These are phyloP conservation scores for Antitrichia curtipendula DNA, from an alignment of 225 moss, liverwort and hornwort species.

Conservation along the genomic window DNA sequence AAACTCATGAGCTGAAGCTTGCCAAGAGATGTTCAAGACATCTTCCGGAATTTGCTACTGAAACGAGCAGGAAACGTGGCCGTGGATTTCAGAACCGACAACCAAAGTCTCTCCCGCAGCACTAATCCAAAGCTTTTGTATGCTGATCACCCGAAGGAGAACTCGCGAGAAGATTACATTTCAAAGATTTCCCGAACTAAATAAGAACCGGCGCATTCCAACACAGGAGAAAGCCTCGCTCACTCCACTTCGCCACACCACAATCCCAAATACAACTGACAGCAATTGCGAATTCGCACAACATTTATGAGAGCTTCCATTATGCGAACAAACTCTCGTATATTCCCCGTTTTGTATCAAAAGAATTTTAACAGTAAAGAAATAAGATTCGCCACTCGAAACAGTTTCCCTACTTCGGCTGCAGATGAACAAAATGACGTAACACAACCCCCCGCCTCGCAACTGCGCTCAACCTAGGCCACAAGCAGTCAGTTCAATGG, in stretches of 20 bases:
- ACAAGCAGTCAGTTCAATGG: background rate
- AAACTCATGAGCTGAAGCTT: background rate
- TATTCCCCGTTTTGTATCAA: background rate
- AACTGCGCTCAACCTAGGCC: background rate
- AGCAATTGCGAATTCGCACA: background rate
- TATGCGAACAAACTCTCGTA: background rate
- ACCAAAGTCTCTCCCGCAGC: background rate
- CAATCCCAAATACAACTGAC: background rate
- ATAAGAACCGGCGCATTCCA: background rate
- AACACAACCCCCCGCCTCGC: background rate
- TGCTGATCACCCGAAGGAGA: background rate
- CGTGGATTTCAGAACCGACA: background rate
- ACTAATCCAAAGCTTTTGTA: background rate
- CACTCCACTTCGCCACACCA: background rate
- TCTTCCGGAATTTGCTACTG: background rate
- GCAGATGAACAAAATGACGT: background rate
- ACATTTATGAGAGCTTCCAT: background rate
- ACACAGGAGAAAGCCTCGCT: background rate
- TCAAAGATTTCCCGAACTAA: background rate
- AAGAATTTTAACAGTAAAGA: background rate
- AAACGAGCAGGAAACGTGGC: background rate
- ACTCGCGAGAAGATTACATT: background rate
- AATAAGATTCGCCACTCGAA: background rate
- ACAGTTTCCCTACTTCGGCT: background rate
- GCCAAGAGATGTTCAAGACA: background rate